A percentile compares a stretch with the other conserved stretches of the same genome.
These are phyloP conservation scores for Sugiyamaella novakii DNA, from an alignment of 1,139 yeast genomes.

Conservation along the genomic window DNA sequence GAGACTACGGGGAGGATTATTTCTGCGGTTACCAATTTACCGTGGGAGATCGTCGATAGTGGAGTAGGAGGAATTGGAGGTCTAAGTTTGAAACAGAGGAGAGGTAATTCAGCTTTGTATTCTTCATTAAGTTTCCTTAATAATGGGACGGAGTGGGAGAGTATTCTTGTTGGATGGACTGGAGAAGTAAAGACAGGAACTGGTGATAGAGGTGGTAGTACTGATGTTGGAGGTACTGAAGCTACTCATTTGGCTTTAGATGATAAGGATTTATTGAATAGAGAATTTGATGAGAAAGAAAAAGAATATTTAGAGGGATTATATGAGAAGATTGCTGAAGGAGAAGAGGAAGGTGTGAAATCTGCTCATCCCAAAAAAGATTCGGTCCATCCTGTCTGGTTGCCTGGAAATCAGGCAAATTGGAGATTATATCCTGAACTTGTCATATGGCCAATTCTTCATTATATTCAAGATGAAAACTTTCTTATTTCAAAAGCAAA, in stretches of 20 bases:
- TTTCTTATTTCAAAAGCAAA: constrained; percentile 57
- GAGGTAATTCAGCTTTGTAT: constrained; percentile 85
- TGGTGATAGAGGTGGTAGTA: constrained; percentile 12
- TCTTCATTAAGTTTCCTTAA: constrained; percentile 67
- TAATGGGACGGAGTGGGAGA: constrained; percentile 77
- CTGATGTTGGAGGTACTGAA: background rate
- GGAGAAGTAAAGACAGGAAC: constrained; percentile 65
- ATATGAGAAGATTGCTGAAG: constrained; percentile 29
- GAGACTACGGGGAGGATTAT: constrained; percentile 60
- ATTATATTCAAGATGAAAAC: constrained; percentile 72
- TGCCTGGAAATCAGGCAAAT: constrained; percentile 47
- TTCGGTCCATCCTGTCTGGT: constrained; percentile 74
- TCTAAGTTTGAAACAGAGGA: constrained; percentile 44
- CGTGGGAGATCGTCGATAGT: constrained; percentile 53
- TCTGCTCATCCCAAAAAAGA: constrained; percentile 2
- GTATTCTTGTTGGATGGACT: constrained; percentile 91
- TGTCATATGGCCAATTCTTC: constrained; percentile 91
- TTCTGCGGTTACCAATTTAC: constrained; percentile 68
- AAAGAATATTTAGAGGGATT: constrained; percentile 24
- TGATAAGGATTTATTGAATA: constrained; percentile 7
- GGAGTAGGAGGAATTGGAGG: constrained; percentile 4
- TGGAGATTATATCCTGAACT: constrained; percentile 92
- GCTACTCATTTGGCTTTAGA: constrained; percentile 4
- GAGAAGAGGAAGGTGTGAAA: constrained; percentile 47
- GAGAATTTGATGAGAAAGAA: constrained; percentile 20